These are phyloP conservation scores for Tilletia caries DNA, from an alignment of 1,284 basidiomycete species.

Conservation along the genomic window DNA sequence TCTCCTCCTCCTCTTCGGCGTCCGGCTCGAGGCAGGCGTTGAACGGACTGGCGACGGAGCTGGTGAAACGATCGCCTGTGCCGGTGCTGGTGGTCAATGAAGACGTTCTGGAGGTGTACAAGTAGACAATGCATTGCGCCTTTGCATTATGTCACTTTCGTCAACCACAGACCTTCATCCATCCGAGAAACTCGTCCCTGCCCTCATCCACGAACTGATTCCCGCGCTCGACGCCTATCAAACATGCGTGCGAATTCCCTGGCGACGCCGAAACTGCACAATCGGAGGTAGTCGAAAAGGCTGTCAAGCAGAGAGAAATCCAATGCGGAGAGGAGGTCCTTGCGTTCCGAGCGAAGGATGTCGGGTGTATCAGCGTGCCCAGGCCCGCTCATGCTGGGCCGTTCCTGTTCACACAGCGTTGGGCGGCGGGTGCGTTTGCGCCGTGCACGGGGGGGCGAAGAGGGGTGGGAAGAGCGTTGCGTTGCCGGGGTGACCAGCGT, in stretches of 20 bases:
- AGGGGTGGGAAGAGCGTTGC: conserved; percentile 77
- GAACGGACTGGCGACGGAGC: conserved; percentile 6
- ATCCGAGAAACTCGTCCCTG: conserved; percentile 94
- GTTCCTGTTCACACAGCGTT: conserved; percentile 91
- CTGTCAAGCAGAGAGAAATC: conserved; percentile 95
- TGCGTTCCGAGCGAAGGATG: conserved; percentile 79
- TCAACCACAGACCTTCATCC: conserved; percentile 75
- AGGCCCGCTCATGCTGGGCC: conserved; percentile 80
- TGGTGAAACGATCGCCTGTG: not conserved
- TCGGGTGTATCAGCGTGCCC: conserved; percentile 81
- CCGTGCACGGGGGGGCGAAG: conserved; percentile 92
- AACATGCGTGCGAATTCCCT: conserved; percentile 92
- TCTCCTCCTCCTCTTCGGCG: not conserved
- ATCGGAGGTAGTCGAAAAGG: conserved; percentile 85
- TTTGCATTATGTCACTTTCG: too few species aligned
- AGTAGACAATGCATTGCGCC: too few species aligned
- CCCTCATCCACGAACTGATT: conserved; percentile 80
- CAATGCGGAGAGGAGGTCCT: conserved; percentile 91
- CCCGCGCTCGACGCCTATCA: conserved; percentile 63
- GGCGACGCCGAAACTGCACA: conserved; percentile 95
- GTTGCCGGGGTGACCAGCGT: conserved; percentile 80
- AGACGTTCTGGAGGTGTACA: not conserved
- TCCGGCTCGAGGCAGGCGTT: not conserved
- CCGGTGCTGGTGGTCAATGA: conserved; percentile 8
- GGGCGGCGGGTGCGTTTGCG: conserved; percentile 80